Evolutionary conservation across 371 early-diverging fungal genomes (phyloP).

Genomic region (Mucor sp.): DNA sequence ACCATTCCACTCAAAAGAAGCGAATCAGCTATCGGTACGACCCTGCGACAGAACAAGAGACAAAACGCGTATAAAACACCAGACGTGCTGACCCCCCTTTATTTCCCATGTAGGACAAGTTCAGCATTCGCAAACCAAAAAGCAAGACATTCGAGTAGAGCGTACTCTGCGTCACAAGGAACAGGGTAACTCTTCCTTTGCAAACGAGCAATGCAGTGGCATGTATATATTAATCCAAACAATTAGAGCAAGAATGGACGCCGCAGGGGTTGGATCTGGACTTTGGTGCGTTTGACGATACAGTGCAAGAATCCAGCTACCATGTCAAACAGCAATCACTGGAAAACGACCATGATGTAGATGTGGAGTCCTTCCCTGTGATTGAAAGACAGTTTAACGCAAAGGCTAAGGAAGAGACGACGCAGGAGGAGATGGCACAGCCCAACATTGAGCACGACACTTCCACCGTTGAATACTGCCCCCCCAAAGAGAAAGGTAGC

Average conservation of each 20-base stretch:
- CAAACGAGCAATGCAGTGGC: neutral
- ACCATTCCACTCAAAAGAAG: constrained; percentile 3
- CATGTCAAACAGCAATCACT: neutral
- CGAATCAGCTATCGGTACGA: neutral
- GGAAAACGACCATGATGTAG: neutral
- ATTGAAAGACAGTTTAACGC: neutral
- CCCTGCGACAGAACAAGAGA: neutral
- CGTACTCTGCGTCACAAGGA: constrained; percentile 7
- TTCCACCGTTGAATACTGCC: constrained; percentile 13
- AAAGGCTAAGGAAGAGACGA: neutral
- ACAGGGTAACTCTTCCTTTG: neutral
- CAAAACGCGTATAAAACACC: neutral
- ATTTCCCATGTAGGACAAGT: neutral
- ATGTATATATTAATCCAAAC: neutral
- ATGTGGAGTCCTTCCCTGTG: neutral
- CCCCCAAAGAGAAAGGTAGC: constrained; percentile 15
- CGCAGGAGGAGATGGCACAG: neutral
- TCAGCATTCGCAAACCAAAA: neutral
- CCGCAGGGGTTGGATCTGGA: constrained; percentile 10
- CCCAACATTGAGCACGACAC: constrained; percentile 2
- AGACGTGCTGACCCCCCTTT: neutral
- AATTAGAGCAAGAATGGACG: constrained; percentile 3
- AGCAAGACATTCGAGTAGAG: neutral
- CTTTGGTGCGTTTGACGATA: constrained; percentile 4
- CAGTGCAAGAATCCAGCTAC: neutral